These are phyloP conservation scores for Sporobolomyces roseus DNA, from an alignment of 768 basidiomycete species.

Conservation along the genomic window DNA sequence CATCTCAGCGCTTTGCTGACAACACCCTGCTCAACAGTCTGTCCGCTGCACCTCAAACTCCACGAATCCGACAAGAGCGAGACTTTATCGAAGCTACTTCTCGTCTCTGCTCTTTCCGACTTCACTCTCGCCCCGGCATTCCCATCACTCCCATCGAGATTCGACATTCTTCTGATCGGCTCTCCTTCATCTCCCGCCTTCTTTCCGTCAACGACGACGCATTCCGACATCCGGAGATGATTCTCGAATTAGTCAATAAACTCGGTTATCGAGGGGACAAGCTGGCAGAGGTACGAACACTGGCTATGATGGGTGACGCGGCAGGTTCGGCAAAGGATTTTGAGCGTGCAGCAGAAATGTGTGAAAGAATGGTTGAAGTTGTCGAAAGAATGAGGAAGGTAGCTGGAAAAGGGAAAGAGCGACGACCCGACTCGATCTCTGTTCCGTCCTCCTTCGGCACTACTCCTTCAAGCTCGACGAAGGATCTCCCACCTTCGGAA, in stretches of 20 bases:
- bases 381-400: conserved; percentile 32
- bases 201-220: conserved; percentile 79
- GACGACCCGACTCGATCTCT: not conserved
- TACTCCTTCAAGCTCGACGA: not conserved
- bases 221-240: conserved; percentile 85
- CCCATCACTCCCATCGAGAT: conserved; percentile 88
- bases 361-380: conserved; percentile 63
- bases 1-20: conserved; percentile 15
- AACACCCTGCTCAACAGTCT: conserved; percentile 56
- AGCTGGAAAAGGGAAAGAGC: not conserved
- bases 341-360: conserved; percentile 64
- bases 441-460: not conserved
- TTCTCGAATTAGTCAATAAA: conserved; percentile 83
- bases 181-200: conserved; percentile 79
- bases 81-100: conserved; percentile 98
- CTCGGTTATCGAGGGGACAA: conserved; percentile 69
- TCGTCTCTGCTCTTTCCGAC: conserved; percentile 84
- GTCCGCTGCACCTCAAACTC: conserved; percentile 65
- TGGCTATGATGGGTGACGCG: conserved; percentile 86
- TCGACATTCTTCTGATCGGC: conserved; percentile 79
- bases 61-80: conserved; percentile 63
- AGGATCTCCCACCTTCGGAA: conserved; percentile 48
- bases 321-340: conserved; percentile 81
- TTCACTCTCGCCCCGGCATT: conserved; percentile 66
- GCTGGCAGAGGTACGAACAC: conserved; percentile 71